These are phyloP conservation scores for Fusarium dlaminii DNA, from an alignment of 2,329 filamentous ascomycete genomes.

Conservation along the genomic window DNA sequence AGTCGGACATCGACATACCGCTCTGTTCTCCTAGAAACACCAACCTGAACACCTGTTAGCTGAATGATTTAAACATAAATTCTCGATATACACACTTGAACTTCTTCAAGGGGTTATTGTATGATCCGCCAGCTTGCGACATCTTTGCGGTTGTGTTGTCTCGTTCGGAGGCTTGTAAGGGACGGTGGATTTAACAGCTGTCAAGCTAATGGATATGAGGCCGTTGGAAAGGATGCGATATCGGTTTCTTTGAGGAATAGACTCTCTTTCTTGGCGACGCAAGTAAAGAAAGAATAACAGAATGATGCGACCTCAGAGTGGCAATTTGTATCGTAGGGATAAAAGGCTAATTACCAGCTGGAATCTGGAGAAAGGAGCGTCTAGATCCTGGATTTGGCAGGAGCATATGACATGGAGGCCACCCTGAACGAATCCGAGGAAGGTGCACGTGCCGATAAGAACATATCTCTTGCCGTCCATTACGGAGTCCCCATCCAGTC, in stretches of 20 bases:
- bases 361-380: conserved; percentile 42
- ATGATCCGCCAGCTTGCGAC: conserved; percentile 85
- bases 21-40: conserved; percentile 99
- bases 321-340: conserved; percentile 30
- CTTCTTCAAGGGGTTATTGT: conserved; percentile 99
- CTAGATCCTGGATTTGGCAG: conserved; percentile 41
- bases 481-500: conserved; percentile 11
- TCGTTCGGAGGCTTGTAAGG: conserved; percentile 21
- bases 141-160: conserved; percentile 61
- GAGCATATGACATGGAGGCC: conserved; percentile 40
- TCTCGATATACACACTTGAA: conserved; percentile 79
- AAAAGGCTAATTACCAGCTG: conserved; percentile 28
- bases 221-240: conserved; percentile 4
- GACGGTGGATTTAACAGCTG: conserved; percentile 39
- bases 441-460: conserved; percentile 43
- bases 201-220: conserved; percentile 31
- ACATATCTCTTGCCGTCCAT: neutral
- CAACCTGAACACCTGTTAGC: conserved; percentile 66
- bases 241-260: conserved; percentile 7
- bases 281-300: neutral
- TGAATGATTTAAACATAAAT: neutral
- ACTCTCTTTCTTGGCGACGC: neutral
- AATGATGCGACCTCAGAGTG: conserved; percentile 25
- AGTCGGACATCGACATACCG: conserved; percentile 68
- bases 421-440: conserved; percentile 29